These are phyloP conservation scores for Tylopilus cervinicoccineus DNA, from an alignment of 768 basidiomycete genomes.

Conservation along the genomic window DNA sequence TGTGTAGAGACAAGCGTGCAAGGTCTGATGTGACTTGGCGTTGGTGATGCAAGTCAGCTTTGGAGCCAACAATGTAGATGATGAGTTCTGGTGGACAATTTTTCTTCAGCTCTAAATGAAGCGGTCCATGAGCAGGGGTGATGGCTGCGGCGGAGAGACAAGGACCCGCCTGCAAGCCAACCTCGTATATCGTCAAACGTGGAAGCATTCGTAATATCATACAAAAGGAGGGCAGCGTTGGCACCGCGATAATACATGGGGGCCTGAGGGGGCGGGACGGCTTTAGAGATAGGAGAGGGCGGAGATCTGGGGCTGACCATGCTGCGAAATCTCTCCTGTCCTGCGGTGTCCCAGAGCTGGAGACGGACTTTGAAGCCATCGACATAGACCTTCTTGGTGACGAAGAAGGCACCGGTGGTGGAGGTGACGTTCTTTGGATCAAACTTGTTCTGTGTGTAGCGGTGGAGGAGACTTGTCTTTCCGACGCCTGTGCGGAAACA, in stretches of 20 bases:
- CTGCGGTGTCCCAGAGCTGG: conserved; percentile 92
- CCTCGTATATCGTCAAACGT: conserved; percentile 89
- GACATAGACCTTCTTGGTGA: conserved; percentile 86
- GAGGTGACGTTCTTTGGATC: conserved; percentile 85
- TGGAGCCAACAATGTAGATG: conserved; percentile 94
- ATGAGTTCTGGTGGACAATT: conserved; percentile 85
- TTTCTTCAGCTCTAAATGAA: conserved; percentile 73
- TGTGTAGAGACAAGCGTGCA: conserved; percentile 77
- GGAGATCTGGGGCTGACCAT: conserved; percentile 52
- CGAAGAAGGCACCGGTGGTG: conserved; percentile 91
- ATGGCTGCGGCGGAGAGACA: not conserved
- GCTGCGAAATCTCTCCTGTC: conserved; percentile 88
- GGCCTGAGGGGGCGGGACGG: conserved; percentile 47
- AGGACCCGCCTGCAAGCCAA: conserved; percentile 76
- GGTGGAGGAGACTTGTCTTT: conserved; percentile 86
- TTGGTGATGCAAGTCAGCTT: conserved; percentile 71
- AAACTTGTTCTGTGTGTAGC: conserved; percentile 90
- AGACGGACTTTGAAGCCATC: conserved; percentile 83
- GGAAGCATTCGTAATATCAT: conserved; percentile 89
- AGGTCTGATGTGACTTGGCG: conserved; percentile 79
- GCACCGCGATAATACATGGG: conserved; percentile 97
- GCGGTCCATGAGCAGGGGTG: not conserved
- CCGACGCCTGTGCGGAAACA: conserved; percentile 62
- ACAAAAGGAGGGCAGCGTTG: conserved; percentile 89
- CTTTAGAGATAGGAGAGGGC: conserved; percentile 4